A percentile compares a stretch with the other conserved stretches of the same genome.
phyloP scores from a whole-genome alignment of 192 early-diverging fungal species.

The Linnemannia exigua region DNA sequence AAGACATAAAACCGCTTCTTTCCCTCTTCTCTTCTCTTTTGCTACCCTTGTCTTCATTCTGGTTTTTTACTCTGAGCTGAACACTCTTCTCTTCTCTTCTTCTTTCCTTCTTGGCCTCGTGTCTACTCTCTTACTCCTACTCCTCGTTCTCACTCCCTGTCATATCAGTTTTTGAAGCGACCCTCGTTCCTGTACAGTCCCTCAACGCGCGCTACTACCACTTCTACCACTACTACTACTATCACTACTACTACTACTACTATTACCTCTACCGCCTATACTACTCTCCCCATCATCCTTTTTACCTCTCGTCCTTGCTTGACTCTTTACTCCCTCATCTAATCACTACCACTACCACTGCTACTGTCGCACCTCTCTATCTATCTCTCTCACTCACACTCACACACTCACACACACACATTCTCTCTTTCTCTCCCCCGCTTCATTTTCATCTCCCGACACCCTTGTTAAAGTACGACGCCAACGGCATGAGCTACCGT shows the following conservation, averaged over 20 bases:
- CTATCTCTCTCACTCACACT: neutral
- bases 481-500: neutral
- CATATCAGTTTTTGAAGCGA: neutral
- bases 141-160: neutral
- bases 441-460: neutral
- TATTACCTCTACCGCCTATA: neutral
- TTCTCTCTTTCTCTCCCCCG: neutral
- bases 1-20: too few species aligned
- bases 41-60: neutral
- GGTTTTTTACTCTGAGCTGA: neutral
- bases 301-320: too few species aligned
- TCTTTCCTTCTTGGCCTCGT: neutral
- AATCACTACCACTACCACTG: neutral
- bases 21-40: too few species aligned
- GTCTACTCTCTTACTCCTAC: conserved; percentile 1
- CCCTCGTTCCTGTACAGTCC: neutral
- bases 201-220: neutral
- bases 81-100: neutral
- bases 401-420: neutral
- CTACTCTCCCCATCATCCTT: neutral
- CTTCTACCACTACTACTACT: neutral
- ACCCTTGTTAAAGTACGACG: neutral
- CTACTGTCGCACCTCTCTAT: neutral
- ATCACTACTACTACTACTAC: too few species aligned
- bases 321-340: too few species aligned